phyloP scores from a whole-genome alignment of 2,329 filamentous ascomycete genomes.

The Chrysosporium queenslandicum region DNA sequence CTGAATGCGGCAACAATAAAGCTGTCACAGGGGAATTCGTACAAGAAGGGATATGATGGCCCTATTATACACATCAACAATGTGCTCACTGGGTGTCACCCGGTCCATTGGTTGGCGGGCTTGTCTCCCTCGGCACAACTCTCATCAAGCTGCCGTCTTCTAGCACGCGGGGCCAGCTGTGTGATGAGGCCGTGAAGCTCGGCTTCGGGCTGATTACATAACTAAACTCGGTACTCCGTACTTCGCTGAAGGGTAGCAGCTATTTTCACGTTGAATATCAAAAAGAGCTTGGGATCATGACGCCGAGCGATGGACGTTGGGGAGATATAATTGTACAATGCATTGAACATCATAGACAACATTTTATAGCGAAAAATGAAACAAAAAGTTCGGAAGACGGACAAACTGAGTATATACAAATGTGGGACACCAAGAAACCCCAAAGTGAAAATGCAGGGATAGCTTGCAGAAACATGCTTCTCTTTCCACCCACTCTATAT shows the following conservation, averaged over 20 bases:
- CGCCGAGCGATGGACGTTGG: neutral
- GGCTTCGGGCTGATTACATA: constrained; percentile 1
- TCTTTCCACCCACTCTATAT: constrained; percentile 8
- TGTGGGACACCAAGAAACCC: constrained; percentile 3
- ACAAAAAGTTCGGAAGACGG: neutral
- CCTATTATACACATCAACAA: too few species aligned
- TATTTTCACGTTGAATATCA: neutral
- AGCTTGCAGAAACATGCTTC: neutral
- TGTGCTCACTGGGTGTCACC: too few species aligned
- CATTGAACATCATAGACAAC: constrained; percentile 6
- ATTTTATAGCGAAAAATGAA: constrained; percentile 8
- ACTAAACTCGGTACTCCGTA: neutral
- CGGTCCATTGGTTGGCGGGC: neutral
- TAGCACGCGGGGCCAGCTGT: neutral
- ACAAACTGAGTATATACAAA: constrained; percentile 10
- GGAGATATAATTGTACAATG: constrained; percentile 4
- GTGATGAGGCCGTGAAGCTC: neutral
- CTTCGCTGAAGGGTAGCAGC: neutral
- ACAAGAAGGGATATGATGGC: too few species aligned
- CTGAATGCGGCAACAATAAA: too few species aligned
- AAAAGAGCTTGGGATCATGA: neutral
- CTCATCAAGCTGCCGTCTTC: neutral
- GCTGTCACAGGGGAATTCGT: too few species aligned
- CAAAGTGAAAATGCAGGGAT: constrained; percentile 6
- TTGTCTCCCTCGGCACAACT: neutral